Conservation (phyloP, 805 yeast genomes). For the Peterozyma toletana region DNA sequence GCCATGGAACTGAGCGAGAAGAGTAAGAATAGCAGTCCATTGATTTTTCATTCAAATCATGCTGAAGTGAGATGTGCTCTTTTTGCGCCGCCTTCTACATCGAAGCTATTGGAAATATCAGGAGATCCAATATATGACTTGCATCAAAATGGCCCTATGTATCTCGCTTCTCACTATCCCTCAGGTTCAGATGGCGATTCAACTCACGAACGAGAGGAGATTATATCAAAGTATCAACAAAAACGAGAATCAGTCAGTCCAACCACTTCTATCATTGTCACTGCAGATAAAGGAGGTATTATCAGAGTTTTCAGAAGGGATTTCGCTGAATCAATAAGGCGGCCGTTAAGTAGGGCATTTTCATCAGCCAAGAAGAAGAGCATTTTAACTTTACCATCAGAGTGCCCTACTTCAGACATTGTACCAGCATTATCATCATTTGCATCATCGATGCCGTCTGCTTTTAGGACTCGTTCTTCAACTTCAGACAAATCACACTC, state of each 20-base stretch:
- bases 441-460: not conserved
- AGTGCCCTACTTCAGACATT: not conserved
- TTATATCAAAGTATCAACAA: conserved; percentile 3
- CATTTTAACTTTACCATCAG: not conserved
- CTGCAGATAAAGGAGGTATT: conserved; percentile 67
- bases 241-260: conserved; percentile 23
- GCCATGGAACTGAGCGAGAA: not conserved
- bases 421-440: not conserved
- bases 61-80: conserved; percentile 66
- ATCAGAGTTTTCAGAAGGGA: conserved; percentile 81
- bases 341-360: conserved; percentile 8
- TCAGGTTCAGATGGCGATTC: not conserved
- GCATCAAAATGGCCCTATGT: conserved; percentile 12
- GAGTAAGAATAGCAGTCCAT: conserved; percentile 49
- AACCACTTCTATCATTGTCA: conserved; percentile 48
- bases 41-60: conserved; percentile 73
- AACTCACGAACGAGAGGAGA: no score
- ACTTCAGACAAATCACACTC: not conserved
- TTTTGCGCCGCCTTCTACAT: conserved; percentile 69
- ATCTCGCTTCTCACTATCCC: not conserved
- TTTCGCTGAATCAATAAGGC: conserved; percentile 44
- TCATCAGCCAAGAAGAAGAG: not conserved
- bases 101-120: conserved; percentile 57
- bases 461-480: not conserved
- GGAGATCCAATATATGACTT: conserved; percentile 77